A percentile compares a stretch with the other conserved stretches of the same genome.
phyloP scores from a whole-genome alignment of 2,329 filamentous ascomycete species.

The Microcyclospora pomicola region DNA sequence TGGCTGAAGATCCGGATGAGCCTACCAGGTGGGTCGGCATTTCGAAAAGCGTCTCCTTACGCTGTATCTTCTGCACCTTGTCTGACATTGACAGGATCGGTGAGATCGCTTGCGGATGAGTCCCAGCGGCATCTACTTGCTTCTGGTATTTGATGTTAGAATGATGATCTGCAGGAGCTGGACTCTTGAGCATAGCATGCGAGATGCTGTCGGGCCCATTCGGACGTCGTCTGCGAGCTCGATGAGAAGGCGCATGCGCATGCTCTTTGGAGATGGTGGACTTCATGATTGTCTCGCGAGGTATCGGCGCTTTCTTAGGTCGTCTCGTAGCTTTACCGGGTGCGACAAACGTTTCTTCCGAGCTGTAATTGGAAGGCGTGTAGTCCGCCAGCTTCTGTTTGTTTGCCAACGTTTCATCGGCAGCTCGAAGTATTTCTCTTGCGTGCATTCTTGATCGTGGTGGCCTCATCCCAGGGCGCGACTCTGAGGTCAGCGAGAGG shows the following conservation, averaged over 20 bases:
- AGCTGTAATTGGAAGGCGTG: slow-evolving; percentile 17
- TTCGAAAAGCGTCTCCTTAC: slow-evolving; percentile 3
- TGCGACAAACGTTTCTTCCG: slow-evolving; percentile 4
- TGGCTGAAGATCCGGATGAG: slow-evolving; percentile 5
- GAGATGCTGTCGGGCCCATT: no score
- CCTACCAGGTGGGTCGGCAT: slow-evolving; percentile 6
- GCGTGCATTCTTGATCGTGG: slow-evolving; percentile 4
- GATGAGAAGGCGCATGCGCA: no score
- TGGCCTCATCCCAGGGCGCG: slow-evolving; percentile 5
- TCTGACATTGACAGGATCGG: neutral
- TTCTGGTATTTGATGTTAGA: no score
- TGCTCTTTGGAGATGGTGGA: no score
- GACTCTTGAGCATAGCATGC: no score
- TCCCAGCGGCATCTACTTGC: no score
- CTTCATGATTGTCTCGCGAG: neutral
- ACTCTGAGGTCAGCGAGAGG: slow-evolving; percentile 6
- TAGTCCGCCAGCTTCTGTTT: slow-evolving; percentile 4
- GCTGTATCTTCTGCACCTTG: neutral
- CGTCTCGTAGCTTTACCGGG: slow-evolving; percentile 1
- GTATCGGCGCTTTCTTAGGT: slow-evolving; percentile 9
- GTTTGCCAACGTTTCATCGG: neutral
- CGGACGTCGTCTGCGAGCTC: no score
- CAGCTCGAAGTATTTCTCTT: slow-evolving; percentile 1
- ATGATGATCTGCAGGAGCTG: no score
- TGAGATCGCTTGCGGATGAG: no score